Base-by-base conservation (phyloP, 768 basidiomycete genomes). In the Termitomyces titanicus region DNA sequence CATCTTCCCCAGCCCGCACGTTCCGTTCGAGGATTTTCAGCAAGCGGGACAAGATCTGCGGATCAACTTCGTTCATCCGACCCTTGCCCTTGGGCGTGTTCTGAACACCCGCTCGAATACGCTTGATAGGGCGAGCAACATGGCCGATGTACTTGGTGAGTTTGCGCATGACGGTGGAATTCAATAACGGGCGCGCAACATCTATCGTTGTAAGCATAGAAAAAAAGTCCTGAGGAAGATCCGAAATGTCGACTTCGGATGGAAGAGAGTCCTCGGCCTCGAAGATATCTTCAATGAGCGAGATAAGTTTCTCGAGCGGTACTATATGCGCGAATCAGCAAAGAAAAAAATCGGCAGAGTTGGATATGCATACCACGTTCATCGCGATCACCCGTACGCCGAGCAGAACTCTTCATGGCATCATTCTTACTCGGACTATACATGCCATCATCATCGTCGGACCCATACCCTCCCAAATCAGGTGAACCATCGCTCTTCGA, bases 261-360 rank as follows among this genome's bases (percentile, higher is more conserved):
- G 86, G 79, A 15, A 92, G 72, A 0, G 78, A 67, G 64, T 94
- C 94, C 61, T 91, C 86, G 0, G 89, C 85, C 58, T 89, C 86
- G 53, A 96, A 89, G 15, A 97, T 79, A 51, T 96, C 93, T 59
- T 94, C 91, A 1, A 96, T 73, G 17, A 92, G 71, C 2, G 84
- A 82, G 0, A 74, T 76, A 10, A 98, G 76, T 67, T 90, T 95
- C 63, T 94, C 88, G 4, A 89, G 68, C 0, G 89, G 87, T 1
- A 70, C 88, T 87, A 45, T 51, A 49, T 22, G 49, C 24, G 52
- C 25, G 29, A 10, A 35, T 50, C 33, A 13, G 43, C 4, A 27
- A 35, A 22, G 33, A 42, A 49, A 5, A 11, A 12, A 29, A 12
- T 1, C 29, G 11, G 20, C 47, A 33, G 27, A 47, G 20, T 17